Evolutionary conservation across 169 alveolate species (phyloP).

Genomic region (Perkinsus chesapeaki): DNA sequence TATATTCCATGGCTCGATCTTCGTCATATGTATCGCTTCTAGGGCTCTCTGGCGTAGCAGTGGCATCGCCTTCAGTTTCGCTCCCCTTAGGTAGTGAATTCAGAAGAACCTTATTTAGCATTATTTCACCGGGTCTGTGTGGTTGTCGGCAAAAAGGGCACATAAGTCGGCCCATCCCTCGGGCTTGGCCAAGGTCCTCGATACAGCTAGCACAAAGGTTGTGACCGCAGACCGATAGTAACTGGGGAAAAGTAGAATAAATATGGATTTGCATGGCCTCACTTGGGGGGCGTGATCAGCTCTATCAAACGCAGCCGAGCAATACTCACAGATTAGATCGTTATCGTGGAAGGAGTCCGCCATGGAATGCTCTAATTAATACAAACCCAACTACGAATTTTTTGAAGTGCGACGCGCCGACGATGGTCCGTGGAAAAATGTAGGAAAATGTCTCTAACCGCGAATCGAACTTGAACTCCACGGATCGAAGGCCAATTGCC

Average conservation of each 20-base stretch:
- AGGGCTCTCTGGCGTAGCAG: background rate
- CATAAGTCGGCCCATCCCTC: background rate
- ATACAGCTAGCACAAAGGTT: background rate
- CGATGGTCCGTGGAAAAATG: no score
- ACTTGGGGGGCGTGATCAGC: background rate
- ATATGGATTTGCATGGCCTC: background rate
- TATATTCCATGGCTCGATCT: background rate
- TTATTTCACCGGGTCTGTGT: background rate
- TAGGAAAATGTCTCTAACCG: no score
- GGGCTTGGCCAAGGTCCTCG: background rate
- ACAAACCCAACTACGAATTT: background rate
- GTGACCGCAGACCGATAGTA: background rate
- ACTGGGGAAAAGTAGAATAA: background rate
- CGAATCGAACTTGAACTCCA: no score
- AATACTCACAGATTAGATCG: background rate
- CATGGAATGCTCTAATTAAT: background rate
- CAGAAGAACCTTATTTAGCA: background rate
- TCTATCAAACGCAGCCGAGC: background rate
- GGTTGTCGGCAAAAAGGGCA: background rate
- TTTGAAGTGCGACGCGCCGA: no score
- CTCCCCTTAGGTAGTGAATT: background rate
- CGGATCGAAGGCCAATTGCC: no score
- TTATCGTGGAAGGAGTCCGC: background rate
- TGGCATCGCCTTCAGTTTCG: background rate
- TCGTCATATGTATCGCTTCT: background rate